Base-by-base conservation (phyloP, 2,329 filamentous ascomycete species). In the Colletotrichum sp. region DNA sequence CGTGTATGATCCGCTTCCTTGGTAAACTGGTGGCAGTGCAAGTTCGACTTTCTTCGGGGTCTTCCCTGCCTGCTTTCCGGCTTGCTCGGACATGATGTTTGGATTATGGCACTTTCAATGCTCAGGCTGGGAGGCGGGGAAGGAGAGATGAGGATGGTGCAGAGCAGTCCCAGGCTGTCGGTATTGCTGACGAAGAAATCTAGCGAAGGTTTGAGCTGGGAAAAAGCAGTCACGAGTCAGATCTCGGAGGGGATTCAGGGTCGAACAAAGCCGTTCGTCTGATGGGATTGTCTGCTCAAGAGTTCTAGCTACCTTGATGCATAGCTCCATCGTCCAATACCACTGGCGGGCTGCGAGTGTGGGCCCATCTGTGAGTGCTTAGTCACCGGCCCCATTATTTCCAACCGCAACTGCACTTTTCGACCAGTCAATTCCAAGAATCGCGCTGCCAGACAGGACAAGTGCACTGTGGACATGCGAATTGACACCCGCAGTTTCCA, bases 1-100 rank as follows among this genome's bases (percentile, higher is more conserved):
- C 13, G 77, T 79, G 30, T 78, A 78, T 12, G 77, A 76, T 8
- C 76, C 77, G n/a, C 39, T 71, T 39, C 76, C 77, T 59, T 34
- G 76, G 24, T 78, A 78, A 3, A 69, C 60, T 7, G 72, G 36
- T 8, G 77, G 76, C 9, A 71, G 34, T 13, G 60, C 32, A n/a
- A 78, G 63, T 3, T 32, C 39, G 44, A 78, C 55, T 21, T 75
- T 73, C 18, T 18, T 34, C 8, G 39, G 65, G 13, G 28, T 39
- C 28, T 67, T 73, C 6, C 28, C 13, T 30, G 49, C 10, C 26
- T 52, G 44, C n/a, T 21, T 21, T 28, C 28, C 30, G 36, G 21
- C 36, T 10, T 71, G 26, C 30, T 71, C 49, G n/a, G 64, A n/a
- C 74, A 76, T 77, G 21, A 44, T 67, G 49, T 16, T 36, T 72